Percentiles rank a stretch among this genome's conserved stretches.
phyloP scores from a whole-genome alignment of 371 early-diverging fungal species.

The Mucor ambiguus region DNA sequence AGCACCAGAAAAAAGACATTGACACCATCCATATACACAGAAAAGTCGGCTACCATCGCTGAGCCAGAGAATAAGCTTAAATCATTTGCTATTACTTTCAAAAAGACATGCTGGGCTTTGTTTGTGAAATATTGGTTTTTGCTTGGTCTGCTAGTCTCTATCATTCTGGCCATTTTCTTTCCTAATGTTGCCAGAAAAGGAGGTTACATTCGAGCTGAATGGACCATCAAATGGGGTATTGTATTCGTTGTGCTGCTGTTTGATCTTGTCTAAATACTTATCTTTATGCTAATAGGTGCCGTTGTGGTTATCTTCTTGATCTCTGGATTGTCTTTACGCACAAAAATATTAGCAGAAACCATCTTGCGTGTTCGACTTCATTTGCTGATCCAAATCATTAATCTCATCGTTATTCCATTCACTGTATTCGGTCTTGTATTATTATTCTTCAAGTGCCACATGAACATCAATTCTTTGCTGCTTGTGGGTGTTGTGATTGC shows the following conservation, averaged over 20 bases:
- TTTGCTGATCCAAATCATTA: constrained; percentile 65
- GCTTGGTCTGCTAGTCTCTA: constrained; percentile 57
- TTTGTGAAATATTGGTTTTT: constrained; percentile 44
- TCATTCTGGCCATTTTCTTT: constrained; percentile 58
- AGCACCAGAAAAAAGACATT: constrained; percentile 7
- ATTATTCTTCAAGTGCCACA: constrained; percentile 48
- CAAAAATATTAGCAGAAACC: constrained; percentile 63
- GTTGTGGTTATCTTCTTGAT: constrained; percentile 73
- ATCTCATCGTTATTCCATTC: constrained; percentile 66
- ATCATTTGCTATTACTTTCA: constrained; percentile 25
- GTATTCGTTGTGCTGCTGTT: neutral
- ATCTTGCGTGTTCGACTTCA: constrained; percentile 66
- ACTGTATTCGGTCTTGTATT: constrained; percentile 64
- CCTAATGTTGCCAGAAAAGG: constrained; percentile 62
- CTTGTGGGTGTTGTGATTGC: constrained; percentile 73
- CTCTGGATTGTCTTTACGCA: constrained; percentile 72
- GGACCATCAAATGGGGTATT: constrained; percentile 66
- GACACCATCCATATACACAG: constrained; percentile 21
- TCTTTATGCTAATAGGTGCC: constrained; percentile 49
- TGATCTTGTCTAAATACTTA: constrained; percentile 22
- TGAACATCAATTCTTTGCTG: constrained; percentile 58
- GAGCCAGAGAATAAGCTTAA: constrained; percentile 28
- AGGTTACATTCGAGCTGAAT: constrained; percentile 62
- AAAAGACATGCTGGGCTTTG: constrained; percentile 6
- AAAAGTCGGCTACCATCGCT: constrained; percentile 25